phyloP scores from a whole-genome alignment of 2,329 filamentous ascomycete species.

The Neofusicoccum parvum region DNA sequence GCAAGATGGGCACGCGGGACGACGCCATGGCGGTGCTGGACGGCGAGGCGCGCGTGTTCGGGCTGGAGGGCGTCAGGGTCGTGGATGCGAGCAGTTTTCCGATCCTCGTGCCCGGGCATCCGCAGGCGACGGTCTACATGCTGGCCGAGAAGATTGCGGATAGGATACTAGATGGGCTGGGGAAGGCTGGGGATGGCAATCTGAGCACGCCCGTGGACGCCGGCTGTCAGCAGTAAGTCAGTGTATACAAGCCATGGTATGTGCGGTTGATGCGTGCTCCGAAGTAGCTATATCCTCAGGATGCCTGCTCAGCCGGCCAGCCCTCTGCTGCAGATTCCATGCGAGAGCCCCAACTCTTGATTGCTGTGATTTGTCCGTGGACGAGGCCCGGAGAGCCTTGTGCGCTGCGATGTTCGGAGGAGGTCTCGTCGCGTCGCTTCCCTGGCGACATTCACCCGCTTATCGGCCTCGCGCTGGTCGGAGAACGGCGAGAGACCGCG shows the following conservation, averaged over 20 bases:
- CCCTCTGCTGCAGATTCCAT: too few relatives aligned
- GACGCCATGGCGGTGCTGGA: constrained; percentile 42
- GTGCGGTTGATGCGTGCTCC: too few relatives aligned
- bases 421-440: too few relatives aligned
- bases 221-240: background rate
- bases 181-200: background rate
- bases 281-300: too few relatives aligned
- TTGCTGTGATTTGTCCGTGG: too few relatives aligned
- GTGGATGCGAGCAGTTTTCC: constrained; percentile 40
- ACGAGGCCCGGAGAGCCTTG: too few relatives aligned
- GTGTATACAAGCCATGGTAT: too few relatives aligned
- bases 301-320: too few relatives aligned
- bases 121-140: background rate
- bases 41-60: constrained; percentile 38
- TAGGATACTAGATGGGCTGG: constrained; percentile 16
- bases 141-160: constrained; percentile 18
- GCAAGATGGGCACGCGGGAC: constrained; percentile 38
- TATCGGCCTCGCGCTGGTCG: background rate
- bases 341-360: too few relatives aligned
- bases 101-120: constrained; percentile 35
- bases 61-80: constrained; percentile 41
- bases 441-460: background rate
- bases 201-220: background rate
- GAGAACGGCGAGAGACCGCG: background rate
- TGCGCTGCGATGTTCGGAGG: too few relatives aligned